Percentiles rank a stretch among this genome's conserved stretches.
Conservation (phyloP, 2,329 filamentous ascomycete genomes). For the Colletotrichum sojae region DNA sequence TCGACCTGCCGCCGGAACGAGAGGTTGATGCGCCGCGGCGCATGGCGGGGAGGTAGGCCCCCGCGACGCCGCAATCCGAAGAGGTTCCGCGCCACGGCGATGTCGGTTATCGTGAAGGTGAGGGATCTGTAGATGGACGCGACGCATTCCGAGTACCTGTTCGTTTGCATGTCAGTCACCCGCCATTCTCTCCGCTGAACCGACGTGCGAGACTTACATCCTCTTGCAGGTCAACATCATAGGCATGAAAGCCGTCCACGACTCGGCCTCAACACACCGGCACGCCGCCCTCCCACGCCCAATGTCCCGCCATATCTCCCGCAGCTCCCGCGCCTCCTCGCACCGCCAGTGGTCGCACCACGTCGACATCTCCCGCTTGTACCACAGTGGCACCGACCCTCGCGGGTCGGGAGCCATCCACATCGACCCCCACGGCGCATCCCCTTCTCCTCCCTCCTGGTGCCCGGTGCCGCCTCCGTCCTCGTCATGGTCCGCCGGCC, state of each 20-base stretch:
- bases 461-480: neutral
- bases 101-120: conserved; percentile 32
- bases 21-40: conserved; percentile 29
- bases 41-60: neutral
- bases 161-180: too few relatives aligned
- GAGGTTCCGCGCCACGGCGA: conserved; percentile 18
- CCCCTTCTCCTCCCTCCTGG: neutral
- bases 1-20: conserved; percentile 21
- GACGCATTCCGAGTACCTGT: conserved; percentile 25
- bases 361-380: conserved; percentile 28
- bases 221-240: conserved; percentile 33
- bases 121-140: conserved; percentile 21
- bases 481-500: neutral
- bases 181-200: too few relatives aligned
- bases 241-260: conserved; percentile 26
- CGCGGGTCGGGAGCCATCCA: conserved; percentile 29
- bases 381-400: conserved; percentile 25
- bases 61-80: conserved; percentile 12
- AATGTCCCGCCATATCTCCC: conserved; percentile 21
- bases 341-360: conserved; percentile 38
- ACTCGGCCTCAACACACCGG: neutral
- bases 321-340: conserved; percentile 27
- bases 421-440: conserved; percentile 11
- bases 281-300: neutral
- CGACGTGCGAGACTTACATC: conserved; percentile 12